A percentile compares a stretch with the other conserved stretches of the same genome.
phyloP scores from a whole-genome alignment of 495 filamentous ascomycete genomes.

The Hypoxylon cercidicola region DNA sequence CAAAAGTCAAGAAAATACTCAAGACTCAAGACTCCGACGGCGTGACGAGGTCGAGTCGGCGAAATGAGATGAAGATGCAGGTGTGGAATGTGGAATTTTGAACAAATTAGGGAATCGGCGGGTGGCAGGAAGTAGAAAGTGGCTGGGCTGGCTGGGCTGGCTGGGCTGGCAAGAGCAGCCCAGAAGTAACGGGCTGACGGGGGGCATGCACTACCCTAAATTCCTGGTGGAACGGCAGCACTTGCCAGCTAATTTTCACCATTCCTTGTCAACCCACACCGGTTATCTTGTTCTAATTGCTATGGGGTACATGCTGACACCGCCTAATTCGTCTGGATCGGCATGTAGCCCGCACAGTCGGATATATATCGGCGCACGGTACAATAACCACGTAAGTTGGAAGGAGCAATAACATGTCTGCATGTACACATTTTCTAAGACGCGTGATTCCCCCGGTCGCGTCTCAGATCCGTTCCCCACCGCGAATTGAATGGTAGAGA shows the following conservation, averaged over 20 bases:
- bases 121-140: conserved; percentile 28
- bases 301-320: conserved; percentile 16
- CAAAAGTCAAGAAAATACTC: conserved; percentile 10
- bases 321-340: conserved; percentile 4
- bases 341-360: conserved; percentile 25
- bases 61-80: conserved; percentile 14
- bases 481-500: conserved; percentile 11
- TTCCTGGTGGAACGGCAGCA: conserved; percentile 22
- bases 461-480: conserved; percentile 26
- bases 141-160: conserved; percentile 21
- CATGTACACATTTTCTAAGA: not conserved
- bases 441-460: conserved; percentile 29
- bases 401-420: not conserved
- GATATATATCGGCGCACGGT: not conserved
- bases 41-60: not conserved
- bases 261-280: conserved; percentile 19
- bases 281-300: conserved; percentile 10
- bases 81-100: conserved; percentile 17
- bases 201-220: conserved; percentile 27
- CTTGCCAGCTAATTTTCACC: conserved; percentile 29
- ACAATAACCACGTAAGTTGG: not conserved
- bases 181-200: no score
- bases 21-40: conserved; percentile 16
- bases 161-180: no score
- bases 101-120: conserved; percentile 11